Conservation (phyloP, 1,284 basidiomycete species). For the Microbotryum saponariae region DNA sequence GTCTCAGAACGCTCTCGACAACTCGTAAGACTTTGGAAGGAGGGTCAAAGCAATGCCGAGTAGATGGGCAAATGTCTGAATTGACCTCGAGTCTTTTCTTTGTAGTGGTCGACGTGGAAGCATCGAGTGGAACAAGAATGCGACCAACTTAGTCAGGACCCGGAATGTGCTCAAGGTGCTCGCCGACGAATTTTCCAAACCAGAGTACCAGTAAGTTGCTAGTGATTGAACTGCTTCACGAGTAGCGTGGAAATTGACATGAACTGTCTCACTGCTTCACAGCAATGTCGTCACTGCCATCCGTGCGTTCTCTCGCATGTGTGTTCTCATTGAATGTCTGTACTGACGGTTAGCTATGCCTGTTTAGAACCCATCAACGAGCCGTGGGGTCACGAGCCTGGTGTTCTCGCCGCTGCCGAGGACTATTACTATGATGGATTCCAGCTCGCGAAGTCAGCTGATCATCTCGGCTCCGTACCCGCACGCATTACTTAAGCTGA, state of each 20-base stretch:
- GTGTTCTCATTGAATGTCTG: not conserved
- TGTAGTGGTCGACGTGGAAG: constrained; percentile 58
- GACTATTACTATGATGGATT: constrained; percentile 56
- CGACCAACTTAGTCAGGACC: constrained; percentile 61
- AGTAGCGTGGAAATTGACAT: too few species aligned
- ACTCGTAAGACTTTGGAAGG: constrained; percentile 37
- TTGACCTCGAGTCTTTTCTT: constrained; percentile 8
- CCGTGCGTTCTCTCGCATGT: not conserved
- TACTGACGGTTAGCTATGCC: not conserved
- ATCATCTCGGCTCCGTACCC: constrained; percentile 11
- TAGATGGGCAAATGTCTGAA: not conserved
- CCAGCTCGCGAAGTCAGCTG: constrained; percentile 7
- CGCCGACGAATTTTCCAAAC: constrained; percentile 38
- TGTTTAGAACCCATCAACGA: constrained; percentile 48
- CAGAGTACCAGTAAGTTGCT: constrained; percentile 48
- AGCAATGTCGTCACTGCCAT: constrained; percentile 4
- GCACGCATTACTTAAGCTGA: constrained; percentile 50
- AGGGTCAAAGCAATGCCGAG: not conserved
- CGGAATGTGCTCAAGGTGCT: constrained; percentile 57
- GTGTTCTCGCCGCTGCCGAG: constrained; percentile 52
- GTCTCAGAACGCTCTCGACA: constrained; percentile 57
- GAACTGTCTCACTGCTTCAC: not conserved
- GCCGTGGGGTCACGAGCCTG: constrained; percentile 63
- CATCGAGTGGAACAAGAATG: constrained; percentile 63
- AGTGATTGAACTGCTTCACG: constrained; percentile 46